A percentile compares a stretch with the other conserved stretches of the same genome.
Evolutionary conservation across 495 filamentous ascomycete genomes (phyloP).

Genomic region (Penicillium ochrochloron): DNA sequence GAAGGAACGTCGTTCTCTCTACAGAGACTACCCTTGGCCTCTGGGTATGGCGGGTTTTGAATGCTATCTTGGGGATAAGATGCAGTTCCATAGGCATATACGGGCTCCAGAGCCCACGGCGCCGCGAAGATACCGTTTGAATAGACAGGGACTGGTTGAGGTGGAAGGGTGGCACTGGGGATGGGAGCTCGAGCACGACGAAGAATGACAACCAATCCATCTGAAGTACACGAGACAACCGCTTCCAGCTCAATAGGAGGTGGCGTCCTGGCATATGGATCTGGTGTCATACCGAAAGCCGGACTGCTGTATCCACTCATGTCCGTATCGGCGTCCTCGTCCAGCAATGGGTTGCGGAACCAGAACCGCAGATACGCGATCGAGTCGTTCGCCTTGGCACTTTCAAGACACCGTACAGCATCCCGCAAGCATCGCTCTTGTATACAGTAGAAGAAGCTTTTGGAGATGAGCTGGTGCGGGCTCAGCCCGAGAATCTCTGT

Average conservation of each 20-base stretch:
- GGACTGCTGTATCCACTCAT: constrained; percentile 12
- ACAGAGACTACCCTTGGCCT: constrained; percentile 18
- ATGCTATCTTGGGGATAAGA: constrained; percentile 11
- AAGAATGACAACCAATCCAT: constrained; percentile 83
- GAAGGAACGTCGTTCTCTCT: constrained; percentile 17
- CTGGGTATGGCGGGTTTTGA: constrained; percentile 7
- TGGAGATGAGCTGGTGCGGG: constrained; percentile 26
- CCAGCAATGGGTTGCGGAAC: constrained; percentile 71
- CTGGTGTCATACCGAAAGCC: neutral
- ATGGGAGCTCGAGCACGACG: constrained; percentile 75
- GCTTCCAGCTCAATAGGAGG: constrained; percentile 74
- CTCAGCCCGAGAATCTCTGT: constrained; percentile 72
- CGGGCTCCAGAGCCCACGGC: constrained; percentile 72
- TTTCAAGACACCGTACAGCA: constrained; percentile 77
- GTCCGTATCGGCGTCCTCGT: constrained; percentile 38
- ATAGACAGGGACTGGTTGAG: constrained; percentile 42
- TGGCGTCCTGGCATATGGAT: neutral
- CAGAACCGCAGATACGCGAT: constrained; percentile 93
- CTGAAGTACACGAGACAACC: constrained; percentile 88
- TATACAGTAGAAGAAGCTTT: constrained; percentile 36
- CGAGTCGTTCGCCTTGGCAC: constrained; percentile 90
- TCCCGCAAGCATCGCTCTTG: constrained; percentile 62
- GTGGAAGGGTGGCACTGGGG: constrained; percentile 50
- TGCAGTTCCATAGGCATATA: constrained; percentile 41
- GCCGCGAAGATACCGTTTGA: constrained; percentile 76